Evolutionary conservation across 78 protist species (phyloP).

Genomic region (Pelomyxa schiedti): DNA sequence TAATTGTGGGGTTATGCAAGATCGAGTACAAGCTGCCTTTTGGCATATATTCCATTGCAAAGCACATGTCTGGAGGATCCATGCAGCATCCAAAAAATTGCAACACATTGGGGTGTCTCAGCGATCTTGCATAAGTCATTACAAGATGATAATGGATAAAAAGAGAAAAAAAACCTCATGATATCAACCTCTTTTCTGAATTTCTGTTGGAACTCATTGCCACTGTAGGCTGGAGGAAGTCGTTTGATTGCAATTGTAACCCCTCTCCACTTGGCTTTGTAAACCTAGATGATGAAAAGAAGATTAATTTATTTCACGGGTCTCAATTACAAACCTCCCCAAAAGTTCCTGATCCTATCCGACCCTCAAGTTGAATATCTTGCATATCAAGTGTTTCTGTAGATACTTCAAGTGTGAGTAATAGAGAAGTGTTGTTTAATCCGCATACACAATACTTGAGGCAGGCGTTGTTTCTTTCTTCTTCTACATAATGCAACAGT

Average conservation of each 20-base stretch:
- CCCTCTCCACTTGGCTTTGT: conserved; percentile 30
- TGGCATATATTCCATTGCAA: conserved; percentile 53
- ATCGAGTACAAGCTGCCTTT: not conserved
- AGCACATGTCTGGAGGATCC: conserved; percentile 48
- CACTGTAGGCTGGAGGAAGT: conserved; percentile 34
- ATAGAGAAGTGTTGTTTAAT: too few relatives aligned
- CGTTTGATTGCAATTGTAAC: conserved; percentile 42
- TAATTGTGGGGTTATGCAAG: not conserved
- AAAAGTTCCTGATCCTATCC: conserved; percentile 47
- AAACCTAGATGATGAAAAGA: too few relatives aligned
- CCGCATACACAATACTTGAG: too few relatives aligned
- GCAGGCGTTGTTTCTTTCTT: too few relatives aligned
- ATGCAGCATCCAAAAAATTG: conserved; percentile 48
- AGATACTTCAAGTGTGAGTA: too few relatives aligned
- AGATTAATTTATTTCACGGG: too few relatives aligned
- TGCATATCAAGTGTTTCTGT: too few relatives aligned
- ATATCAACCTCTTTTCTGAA: conserved; percentile 33
- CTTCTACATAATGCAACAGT: too few relatives aligned
- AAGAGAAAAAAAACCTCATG: conserved; percentile 46
- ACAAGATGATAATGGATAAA: too few relatives aligned
- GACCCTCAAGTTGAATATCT: too few relatives aligned
- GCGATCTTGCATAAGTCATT: too few relatives aligned
- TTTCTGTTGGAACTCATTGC: conserved; percentile 25
- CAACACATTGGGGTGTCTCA: conserved; percentile 58
- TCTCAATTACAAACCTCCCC: too few relatives aligned